phyloP scores from a whole-genome alignment of 805 yeast species.

The Candida lessepsii region DNA sequence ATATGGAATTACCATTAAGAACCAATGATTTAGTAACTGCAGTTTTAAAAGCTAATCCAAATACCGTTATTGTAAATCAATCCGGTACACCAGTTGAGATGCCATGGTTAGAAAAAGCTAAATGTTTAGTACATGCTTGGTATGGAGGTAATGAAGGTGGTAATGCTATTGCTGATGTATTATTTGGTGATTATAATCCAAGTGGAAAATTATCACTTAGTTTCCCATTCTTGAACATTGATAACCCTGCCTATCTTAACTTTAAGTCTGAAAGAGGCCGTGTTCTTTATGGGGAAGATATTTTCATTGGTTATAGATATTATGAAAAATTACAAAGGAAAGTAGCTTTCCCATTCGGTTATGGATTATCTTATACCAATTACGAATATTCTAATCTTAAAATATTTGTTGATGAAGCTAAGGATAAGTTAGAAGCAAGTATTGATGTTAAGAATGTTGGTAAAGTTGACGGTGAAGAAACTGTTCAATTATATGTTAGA shows the following conservation, averaged over 20 bases:
- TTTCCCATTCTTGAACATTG: slow-evolving; percentile 23
- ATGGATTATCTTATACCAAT: slow-evolving; percentile 58
- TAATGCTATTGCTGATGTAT: slow-evolving; percentile 56
- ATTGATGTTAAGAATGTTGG: slow-evolving; percentile 52
- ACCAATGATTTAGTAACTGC: slow-evolving; percentile 24
- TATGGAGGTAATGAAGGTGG: slow-evolving; percentile 46
- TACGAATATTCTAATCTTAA: slow-evolving; percentile 42
- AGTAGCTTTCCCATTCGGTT: slow-evolving; percentile 61
- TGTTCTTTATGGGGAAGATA: slow-evolving; percentile 55
- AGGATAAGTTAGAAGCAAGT: slow-evolving; percentile 30
- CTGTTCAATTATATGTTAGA: slow-evolving; percentile 53
- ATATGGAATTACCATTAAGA: slow-evolving; percentile 27
- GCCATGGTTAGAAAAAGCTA: slow-evolving; percentile 28
- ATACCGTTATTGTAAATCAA: slow-evolving; percentile 33
- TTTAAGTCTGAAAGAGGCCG: slow-evolving; percentile 30
- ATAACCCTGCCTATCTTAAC: slow-evolving; percentile 33
- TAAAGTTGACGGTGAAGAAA: slow-evolving; percentile 48
- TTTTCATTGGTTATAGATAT: slow-evolving; percentile 61
- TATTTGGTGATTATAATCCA: slow-evolving; percentile 60
- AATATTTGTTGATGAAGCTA: slow-evolving; percentile 22
- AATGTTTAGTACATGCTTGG: slow-evolving; percentile 32
- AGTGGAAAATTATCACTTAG: slow-evolving; percentile 43
- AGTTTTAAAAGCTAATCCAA: slow-evolving; percentile 28
- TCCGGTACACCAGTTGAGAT: slow-evolving; percentile 35
- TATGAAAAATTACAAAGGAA: slow-evolving; percentile 51